Evolutionary conservation across 2,329 filamentous ascomycete species (phyloP).

Genomic region (Monosporascus ibericus): DNA sequence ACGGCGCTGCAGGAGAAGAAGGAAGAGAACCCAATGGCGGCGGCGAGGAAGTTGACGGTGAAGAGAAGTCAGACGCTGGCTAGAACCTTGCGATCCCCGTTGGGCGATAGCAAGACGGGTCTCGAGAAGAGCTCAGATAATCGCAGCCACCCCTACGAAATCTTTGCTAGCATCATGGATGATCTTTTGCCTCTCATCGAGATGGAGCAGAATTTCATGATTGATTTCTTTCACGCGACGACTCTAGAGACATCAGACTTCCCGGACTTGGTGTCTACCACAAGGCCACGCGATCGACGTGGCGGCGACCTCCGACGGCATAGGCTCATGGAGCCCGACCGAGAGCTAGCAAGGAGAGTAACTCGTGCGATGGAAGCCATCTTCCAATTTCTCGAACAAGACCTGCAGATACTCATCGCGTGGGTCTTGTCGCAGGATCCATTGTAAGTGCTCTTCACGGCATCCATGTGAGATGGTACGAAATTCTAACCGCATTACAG

Average conservation of each 20-base stretch:
- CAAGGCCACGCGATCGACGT: slow-evolving; percentile 59
- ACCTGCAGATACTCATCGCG: slow-evolving; percentile 73
- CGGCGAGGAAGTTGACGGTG: slow-evolving; percentile 85
- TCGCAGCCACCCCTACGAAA: slow-evolving; percentile 69
- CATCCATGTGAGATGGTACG: not conserved
- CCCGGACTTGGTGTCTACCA: slow-evolving; percentile 65
- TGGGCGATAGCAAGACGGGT: slow-evolving; percentile 49
- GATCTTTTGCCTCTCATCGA: slow-evolving; percentile 78
- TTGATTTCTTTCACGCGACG: slow-evolving; percentile 96
- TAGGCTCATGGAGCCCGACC: slow-evolving; percentile 81
- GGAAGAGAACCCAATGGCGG: slow-evolving; percentile 65
- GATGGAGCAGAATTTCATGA: slow-evolving; percentile 93
- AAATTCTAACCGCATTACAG: slow-evolving; percentile 34
- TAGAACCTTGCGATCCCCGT: slow-evolving; percentile 62
- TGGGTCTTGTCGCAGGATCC: slow-evolving; percentile 79
- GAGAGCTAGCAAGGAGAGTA: slow-evolving; percentile 76
- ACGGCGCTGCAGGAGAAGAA: slow-evolving; percentile 80
- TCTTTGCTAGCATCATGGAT: slow-evolving; percentile 73
- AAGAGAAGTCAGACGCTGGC: slow-evolving; percentile 87
- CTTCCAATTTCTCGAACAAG: slow-evolving; percentile 73
- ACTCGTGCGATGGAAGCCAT: slow-evolving; percentile 85
- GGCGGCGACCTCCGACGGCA: slow-evolving; percentile 68
- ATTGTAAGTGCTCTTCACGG: slow-evolving; percentile 51
- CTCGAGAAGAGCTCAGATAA: slow-evolving; percentile 57
- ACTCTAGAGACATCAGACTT: slow-evolving; percentile 79